Conservation (phyloP, 768 basidiomycete species). For the Hypsizygus marmoreus region DNA sequence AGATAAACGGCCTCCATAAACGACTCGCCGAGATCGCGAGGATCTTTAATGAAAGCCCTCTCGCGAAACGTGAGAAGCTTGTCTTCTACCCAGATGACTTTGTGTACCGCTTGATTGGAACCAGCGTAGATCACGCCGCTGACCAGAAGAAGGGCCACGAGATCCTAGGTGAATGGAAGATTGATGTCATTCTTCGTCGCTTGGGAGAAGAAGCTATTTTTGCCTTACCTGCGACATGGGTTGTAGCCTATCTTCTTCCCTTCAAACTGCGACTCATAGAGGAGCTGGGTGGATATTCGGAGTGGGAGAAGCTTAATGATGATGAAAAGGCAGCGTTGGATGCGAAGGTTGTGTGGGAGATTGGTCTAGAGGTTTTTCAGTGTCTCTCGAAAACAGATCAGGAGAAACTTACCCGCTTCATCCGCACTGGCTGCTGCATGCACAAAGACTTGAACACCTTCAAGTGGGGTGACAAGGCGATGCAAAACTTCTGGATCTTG, state of each 20-base stretch:
- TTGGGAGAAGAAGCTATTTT: not conserved
- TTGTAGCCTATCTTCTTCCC: not conserved
- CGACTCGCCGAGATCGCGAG: not conserved
- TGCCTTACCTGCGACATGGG: not conserved
- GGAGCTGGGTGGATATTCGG: not conserved
- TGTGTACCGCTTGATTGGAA: not conserved
- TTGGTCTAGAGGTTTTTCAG: not conserved
- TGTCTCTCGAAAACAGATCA: not conserved
- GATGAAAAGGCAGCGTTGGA: slow-evolving; percentile 7
- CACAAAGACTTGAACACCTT: slow-evolving; percentile 29
- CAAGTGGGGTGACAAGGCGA: slow-evolving; percentile 20
- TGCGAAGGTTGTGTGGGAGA: not conserved
- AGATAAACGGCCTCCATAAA: slow-evolving; percentile 12
- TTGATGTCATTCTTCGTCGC: slow-evolving; percentile 1
- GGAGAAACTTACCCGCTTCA: slow-evolving; percentile 13
- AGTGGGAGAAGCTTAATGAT: slow-evolving; percentile 11
- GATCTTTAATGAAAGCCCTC: not conserved
- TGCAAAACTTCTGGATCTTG: slow-evolving; percentile 21
- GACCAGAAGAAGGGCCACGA: not conserved
- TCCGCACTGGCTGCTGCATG: slow-evolving; percentile 20
- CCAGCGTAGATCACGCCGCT: not conserved
- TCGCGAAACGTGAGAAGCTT: not conserved
- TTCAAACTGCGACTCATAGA: not conserved
- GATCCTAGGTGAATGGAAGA: slow-evolving; percentile 9
- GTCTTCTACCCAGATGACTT: not conserved